phyloP scores from a whole-genome alignment of 148 eudicot species.

The Suaeda aralocaspica region DNA sequence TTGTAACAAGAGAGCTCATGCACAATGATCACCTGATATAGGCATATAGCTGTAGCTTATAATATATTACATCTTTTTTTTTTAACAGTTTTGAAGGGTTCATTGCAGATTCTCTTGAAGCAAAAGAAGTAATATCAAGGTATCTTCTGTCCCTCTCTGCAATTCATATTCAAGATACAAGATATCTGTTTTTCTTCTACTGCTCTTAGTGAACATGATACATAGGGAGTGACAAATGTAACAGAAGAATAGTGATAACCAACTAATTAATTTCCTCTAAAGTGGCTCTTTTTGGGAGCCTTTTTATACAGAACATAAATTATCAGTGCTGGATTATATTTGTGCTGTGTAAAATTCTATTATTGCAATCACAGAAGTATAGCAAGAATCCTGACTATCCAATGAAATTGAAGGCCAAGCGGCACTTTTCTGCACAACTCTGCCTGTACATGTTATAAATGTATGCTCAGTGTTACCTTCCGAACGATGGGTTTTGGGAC shows the following conservation, averaged over 20 bases:
- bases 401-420: background rate
- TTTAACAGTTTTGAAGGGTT: slow-evolving; percentile 80
- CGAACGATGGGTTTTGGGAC: too few relatives aligned
- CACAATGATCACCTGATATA: slow-evolving; percentile 12
- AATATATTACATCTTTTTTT: slow-evolving; percentile 15
- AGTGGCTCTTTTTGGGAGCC: too few relatives aligned
- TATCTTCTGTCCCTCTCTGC: slow-evolving; percentile 19
- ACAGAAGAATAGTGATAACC: too few relatives aligned
- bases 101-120: slow-evolving; percentile 77
- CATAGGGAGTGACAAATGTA: too few relatives aligned
- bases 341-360: too few relatives aligned
- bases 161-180: background rate
- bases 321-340: too few relatives aligned
- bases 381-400: background rate
- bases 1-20: slow-evolving; percentile 10
- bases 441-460: background rate
- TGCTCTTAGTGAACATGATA: too few relatives aligned
- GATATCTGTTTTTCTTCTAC: background rate
- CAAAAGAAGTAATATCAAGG: slow-evolving; percentile 72
- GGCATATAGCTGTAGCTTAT: slow-evolving; percentile 5
- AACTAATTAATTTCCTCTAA: too few relatives aligned
- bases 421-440: background rate
- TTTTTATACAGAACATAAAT: too few relatives aligned
- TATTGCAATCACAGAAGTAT: background rate
- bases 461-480: too few relatives aligned